Conservation (phyloP, 2,329 filamentous ascomycete species). For the Stagonosporopsis vannaccii region DNA sequence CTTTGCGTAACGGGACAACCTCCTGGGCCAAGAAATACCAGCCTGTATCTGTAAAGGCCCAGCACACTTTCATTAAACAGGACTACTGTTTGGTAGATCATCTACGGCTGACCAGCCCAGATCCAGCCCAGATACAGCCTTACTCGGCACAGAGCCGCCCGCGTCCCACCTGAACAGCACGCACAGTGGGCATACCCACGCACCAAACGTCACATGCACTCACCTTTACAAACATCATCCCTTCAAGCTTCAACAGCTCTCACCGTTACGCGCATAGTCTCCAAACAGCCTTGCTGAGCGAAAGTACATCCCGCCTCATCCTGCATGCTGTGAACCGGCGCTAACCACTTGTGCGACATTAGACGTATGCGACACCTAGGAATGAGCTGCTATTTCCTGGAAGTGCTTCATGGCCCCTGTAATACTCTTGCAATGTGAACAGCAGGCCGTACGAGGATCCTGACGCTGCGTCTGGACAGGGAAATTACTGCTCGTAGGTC, state of each 20-base stretch:
- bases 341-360: background rate
- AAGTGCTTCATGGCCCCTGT: background rate
- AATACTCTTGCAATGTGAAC: background rate
- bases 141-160: background rate
- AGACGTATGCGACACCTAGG: background rate
- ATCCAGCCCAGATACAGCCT: background rate
- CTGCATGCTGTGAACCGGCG: background rate
- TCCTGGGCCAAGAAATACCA: too few relatives aligned
- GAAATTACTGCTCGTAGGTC: slow-evolving; percentile 1
- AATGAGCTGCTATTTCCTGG: slow-evolving; percentile 1
- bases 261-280: too few relatives aligned
- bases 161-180: too few relatives aligned
- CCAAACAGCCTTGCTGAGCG: too few relatives aligned
- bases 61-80: background rate
- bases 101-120: background rate
- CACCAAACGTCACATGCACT: background rate
- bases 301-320: background rate
- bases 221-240: background rate
- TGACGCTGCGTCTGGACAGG: background rate
- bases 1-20: background rate
- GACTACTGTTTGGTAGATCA: background rate
- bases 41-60: background rate
- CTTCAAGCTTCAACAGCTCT: too few relatives aligned
- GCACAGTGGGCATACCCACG: background rate
- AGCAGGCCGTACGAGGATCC: background rate